Evolutionary conservation across 2,329 filamentous ascomycete genomes (phyloP), one percentile per base, ranked within the genome.

Genomic region (Aspergillus sp.): DNA sequence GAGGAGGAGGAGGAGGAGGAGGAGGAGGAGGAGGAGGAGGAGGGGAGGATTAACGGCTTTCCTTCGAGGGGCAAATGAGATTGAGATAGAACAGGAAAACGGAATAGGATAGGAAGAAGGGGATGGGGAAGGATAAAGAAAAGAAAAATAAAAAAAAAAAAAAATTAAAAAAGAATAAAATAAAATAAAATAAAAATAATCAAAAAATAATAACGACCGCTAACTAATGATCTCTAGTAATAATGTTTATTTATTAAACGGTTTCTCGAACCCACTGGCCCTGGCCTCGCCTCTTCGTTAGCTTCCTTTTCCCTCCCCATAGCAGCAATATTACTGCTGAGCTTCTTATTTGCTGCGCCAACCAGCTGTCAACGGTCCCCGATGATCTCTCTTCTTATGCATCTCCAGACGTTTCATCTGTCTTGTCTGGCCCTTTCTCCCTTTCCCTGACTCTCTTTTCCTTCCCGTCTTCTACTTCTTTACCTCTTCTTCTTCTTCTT

Each of bases 301-400:
- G 61, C 58, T 49, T 62, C 58, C 10, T 43, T 57, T 57, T 56
- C 48, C 49, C 39, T 54, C 60, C 52, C 58, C 59, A 50, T 63
- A 53, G 50, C 28, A 58, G 47, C 36, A 55, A 52, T 62, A 55
- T 59, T 62, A 60, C 58, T 60, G 55, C 58, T 61, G 64, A 64
- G 58, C 56, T 61, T 63, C 62, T 66, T 51, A 66, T 63, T 68
- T 66, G 65, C 62, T 65, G 57, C 61, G 55, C 60, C 41, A 45
- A 67, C 65, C 63, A 67, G 62, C 67, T 69, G 67, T 69, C 66
- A 69, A 54, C 63, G 23, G 28, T 41, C 53, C 60, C 63, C 52
- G 67, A 64, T 68, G 67, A 69, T 69, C 67, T 65, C 59, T 63
- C 62, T 64, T 60, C 56, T 62, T 61, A 63, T 67, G 64, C 64